Percentiles rank a stretch among this genome's conserved stretches.
These are phyloP conservation scores for Penicillium crystallinum DNA, from an alignment of 495 filamentous ascomycete genomes.

Conservation along the genomic window DNA sequence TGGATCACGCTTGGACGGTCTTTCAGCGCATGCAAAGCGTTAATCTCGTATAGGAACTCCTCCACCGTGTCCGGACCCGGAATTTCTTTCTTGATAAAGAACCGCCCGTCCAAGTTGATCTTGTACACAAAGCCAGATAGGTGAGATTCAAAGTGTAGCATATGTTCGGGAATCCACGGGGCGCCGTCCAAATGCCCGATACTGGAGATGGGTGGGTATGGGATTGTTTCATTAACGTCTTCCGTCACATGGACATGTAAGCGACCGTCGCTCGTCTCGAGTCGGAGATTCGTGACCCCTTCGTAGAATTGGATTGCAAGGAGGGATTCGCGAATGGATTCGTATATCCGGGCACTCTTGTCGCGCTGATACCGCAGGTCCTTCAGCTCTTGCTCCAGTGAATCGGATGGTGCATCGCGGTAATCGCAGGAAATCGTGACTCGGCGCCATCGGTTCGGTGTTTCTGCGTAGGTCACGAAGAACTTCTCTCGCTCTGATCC, in stretches of 20 bases:
- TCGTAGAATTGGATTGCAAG: constrained; percentile 90
- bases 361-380: constrained; percentile 80
- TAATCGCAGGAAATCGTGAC: constrained; percentile 96
- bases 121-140: constrained; percentile 98
- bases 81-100: constrained; percentile 96
- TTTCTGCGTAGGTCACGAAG: constrained; percentile 90
- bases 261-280: constrained; percentile 83
- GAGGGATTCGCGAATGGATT: constrained; percentile 88
- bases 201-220: constrained; percentile 70
- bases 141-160: constrained; percentile 82
- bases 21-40: constrained; percentile 77
- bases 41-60: constrained; percentile 97
- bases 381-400: constrained; percentile 78
- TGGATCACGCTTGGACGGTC: constrained; percentile 74
- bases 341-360: constrained; percentile 92
- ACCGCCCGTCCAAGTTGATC: constrained; percentile 60
- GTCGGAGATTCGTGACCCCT: constrained; percentile 92
- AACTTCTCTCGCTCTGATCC: constrained; percentile 94
- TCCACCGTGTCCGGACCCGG: constrained; percentile 94
- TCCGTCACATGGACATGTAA: constrained; percentile 98
- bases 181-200: constrained; percentile 68
- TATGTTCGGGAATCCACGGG: constrained; percentile 61
- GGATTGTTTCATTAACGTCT: constrained; percentile 91
- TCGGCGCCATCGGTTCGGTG: constrained; percentile 71
- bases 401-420: constrained; percentile 70